These are phyloP conservation scores for Fusarium torreyae DNA, from an alignment of 2,329 filamentous ascomycete species.

Conservation along the genomic window DNA sequence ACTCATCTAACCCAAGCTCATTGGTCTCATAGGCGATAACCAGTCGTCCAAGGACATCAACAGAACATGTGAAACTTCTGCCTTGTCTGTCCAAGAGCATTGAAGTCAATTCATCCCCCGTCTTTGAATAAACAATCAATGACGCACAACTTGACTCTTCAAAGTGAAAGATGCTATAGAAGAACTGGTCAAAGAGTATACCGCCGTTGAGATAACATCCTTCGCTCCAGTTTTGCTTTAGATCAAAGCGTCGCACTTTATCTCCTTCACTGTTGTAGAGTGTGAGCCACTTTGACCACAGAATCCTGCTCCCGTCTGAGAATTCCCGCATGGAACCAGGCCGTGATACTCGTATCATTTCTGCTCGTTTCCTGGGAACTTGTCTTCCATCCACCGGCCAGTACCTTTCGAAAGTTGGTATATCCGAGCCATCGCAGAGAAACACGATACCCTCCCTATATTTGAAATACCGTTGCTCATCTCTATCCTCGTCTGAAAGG, in stretches of 20 bases:
- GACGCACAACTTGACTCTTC: not conserved
- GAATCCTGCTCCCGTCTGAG: not conserved
- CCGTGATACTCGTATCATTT: not conserved
- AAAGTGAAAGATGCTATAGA: conserved; percentile 13
- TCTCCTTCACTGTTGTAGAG: not conserved
- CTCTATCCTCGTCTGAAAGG: not conserved
- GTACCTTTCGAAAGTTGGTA: not conserved
- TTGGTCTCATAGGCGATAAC: not conserved
- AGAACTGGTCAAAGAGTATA: conserved; percentile 24
- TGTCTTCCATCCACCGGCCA: conserved; percentile 10
- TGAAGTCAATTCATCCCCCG: conserved; percentile 9
- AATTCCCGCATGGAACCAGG: not conserved
- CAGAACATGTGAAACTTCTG: not conserved
- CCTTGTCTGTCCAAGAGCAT: not conserved
- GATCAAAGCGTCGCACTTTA: not conserved
- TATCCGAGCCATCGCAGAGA: not conserved
- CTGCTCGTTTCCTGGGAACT: not conserved
- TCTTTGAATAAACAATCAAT: conserved; percentile 14
- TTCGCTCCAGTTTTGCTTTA: not conserved
- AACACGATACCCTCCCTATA: not conserved
- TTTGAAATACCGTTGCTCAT: not conserved
- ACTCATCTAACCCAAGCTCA: not conserved
- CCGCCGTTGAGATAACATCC: not conserved
- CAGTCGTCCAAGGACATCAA: conserved; percentile 22
- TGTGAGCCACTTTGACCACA: not conserved